Base-by-base conservation (phyloP, 495 filamentous ascomycete species). In the Penicillium waksmanii region DNA sequence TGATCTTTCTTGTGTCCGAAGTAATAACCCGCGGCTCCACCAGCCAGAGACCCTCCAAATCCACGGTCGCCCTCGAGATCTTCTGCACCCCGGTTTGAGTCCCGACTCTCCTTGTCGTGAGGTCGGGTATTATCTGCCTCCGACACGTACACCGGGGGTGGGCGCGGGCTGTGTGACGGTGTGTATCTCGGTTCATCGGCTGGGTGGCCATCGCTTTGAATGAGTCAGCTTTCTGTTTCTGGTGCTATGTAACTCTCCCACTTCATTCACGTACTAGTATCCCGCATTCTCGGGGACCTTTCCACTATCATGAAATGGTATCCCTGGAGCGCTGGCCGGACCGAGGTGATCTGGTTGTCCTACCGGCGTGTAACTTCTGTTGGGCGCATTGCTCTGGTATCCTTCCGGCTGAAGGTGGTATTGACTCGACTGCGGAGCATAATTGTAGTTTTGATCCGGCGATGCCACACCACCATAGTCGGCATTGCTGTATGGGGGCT, bases 1-100 rank as follows among this genome's bases (percentile, higher is more conserved):
- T 84, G 81, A 3, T 74, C 67, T 31, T 70, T 73, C 65, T 82
- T 79, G 42, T 78, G 74, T 1, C 80, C 81, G 0, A 77, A 59
- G 55, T 73, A 80, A 35, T 77, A 77, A 10, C 81, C 81, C 3
- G 80, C 73, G 27, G 75, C 71, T 40, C 80, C 81, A 23, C 81
- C 81, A 33, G 71, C 70, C 3, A 83, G 62, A 0, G 77, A 66
- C 15, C 78, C 72, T 15, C 69, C 73, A 0, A 83, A 57, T 12
- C 76, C 76, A 25, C 80, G 80, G 33, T 84, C 78, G 11, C 67
- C 66, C 40, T 69, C 76, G 47, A 63, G 43, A 35, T 69, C 66
- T n/a, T 66, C 62, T 17, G 60, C 62, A 17, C 56, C 58, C 12
- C 66, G 60, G 1, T 50, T 61, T 18, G 56, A 57, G 13, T 53